phyloP scores from a whole-genome alignment of 306 rosid species.

The Glycine latifolia region DNA sequence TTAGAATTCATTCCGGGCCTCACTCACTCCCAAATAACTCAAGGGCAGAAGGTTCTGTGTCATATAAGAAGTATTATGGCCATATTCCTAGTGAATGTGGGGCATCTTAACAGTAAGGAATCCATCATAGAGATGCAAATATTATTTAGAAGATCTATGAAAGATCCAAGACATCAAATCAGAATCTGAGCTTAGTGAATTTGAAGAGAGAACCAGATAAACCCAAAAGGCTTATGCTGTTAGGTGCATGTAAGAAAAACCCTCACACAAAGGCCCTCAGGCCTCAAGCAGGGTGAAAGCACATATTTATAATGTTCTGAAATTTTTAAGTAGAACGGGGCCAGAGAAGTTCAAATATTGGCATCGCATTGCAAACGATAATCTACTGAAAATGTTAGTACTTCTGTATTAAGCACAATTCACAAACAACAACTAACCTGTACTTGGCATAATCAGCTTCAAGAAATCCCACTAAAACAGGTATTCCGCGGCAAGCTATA shows the following conservation, averaged over 20 bases:
- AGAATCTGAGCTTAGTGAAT: neutral
- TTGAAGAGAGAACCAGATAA: slow-evolving; percentile 1
- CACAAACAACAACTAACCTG: slow-evolving; percentile 67
- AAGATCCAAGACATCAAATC: slow-evolving; percentile 22
- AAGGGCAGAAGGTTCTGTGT: neutral
- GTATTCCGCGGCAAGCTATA: slow-evolving; percentile 97
- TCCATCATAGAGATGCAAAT: slow-evolving; percentile 20
- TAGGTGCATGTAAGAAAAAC: neutral
- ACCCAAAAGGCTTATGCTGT: slow-evolving; percentile 4
- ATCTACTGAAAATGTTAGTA: neutral
- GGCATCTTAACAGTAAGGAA: neutral
- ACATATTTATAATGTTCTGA: neutral
- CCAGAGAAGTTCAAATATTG: slow-evolving; percentile 16
- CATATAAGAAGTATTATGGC: neutral
- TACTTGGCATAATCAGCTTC: slow-evolving; percentile 98
- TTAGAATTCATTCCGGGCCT: neutral
- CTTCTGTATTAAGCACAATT: slow-evolving; percentile 27
- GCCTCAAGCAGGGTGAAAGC: slow-evolving; percentile 3
- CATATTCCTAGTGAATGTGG: neutral
- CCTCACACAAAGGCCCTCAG: neutral
- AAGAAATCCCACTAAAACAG: slow-evolving; percentile 95
- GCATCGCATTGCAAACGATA: slow-evolving; percentile 4
- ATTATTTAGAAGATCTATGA: neutral
- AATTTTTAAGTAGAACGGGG: neutral
- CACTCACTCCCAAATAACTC: neutral